Evolutionary conservation across 2,329 filamentous ascomycete species (phyloP), one percentile per base, ranked within the genome.

Genomic region (Trichoderma sp.): DNA sequence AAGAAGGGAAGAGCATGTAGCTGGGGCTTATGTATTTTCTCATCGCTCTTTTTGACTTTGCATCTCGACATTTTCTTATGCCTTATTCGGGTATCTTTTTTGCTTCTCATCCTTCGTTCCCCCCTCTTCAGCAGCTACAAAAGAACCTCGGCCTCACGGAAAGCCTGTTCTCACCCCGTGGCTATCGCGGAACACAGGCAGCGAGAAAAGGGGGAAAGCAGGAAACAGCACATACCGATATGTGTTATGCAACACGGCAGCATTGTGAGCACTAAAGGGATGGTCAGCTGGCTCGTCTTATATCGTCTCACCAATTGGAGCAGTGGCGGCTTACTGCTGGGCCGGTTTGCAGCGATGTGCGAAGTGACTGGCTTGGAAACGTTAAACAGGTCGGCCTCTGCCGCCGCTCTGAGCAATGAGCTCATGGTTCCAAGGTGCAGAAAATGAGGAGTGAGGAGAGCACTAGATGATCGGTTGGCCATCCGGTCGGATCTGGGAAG

Each of bases 251-350:
- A 62, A 9, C 58, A 62, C n/a, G 48, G 58, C n/a, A 62, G 26
- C 39, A 52, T 17, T 54, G 58, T 62, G 58, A 60, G 57, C 57
- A 60, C 57, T 60, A 51, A 15, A 41, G 15, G 54, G 41, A 15
- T 43, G 57, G 57, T 60, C 57, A 60, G 57, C 48, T 30, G n/a
- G 30, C 21, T 15, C 15, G n/a, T 51, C 57, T 60, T 51, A 50
- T 60, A 50, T 26, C 30, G 15, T 19, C 10, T 26, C 34, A 41
- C 52, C 26, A 60, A 39, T 21, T 44, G 21, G 30, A 10, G 30
- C 19, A 2, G 58, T 62, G 58, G 58, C 48, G 58, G 58, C 58
- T 62, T 62, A 62, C 58, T 52, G 39, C 47, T 52, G 47, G 47
- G 58, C 21, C 21, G 39, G 17, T 60, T 52, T 17, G 47, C 17